Percentiles rank a stretch among this genome's conserved stretches.
These are phyloP conservation scores for Coprinopsis cinerea DNA, from an alignment of 768 basidiomycete genomes.

Conservation along the genomic window DNA sequence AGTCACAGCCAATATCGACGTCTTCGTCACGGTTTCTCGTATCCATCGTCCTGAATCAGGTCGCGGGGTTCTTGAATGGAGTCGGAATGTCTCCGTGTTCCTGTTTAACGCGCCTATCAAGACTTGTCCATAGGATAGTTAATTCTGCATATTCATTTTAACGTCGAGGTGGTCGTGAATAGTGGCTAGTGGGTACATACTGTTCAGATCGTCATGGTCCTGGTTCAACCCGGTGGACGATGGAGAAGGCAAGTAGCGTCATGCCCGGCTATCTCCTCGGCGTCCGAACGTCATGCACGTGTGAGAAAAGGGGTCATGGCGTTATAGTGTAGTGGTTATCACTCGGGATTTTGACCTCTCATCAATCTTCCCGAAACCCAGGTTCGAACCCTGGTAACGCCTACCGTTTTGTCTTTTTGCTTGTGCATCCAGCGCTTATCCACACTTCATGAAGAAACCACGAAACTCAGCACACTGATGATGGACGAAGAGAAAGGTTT, in stretches of 20 bases:
- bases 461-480: too few species aligned
- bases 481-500: too few species aligned
- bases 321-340: slow-evolving; percentile 20
- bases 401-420: slow-evolving; percentile 6
- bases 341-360: slow-evolving; percentile 17
- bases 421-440: too few species aligned
- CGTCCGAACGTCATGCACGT: neutral
- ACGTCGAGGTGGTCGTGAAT: too few species aligned
- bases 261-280: neutral
- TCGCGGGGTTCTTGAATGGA: neutral
- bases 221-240: too few species aligned
- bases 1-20: neutral
- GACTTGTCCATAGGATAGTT: too few species aligned
- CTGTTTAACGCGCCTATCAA: neutral
- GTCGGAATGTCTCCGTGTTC: neutral
- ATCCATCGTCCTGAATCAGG: neutral
- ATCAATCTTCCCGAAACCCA: slow-evolving; percentile 15
- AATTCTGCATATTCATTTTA: too few species aligned
- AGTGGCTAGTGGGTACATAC: too few species aligned
- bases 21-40: neutral
- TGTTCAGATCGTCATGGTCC: too few species aligned
- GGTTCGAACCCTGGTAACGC: slow-evolving; percentile 18
- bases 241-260: neutral
- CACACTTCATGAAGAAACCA: too few species aligned
- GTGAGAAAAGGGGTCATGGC: neutral